Evolutionary conservation across 2,329 filamentous ascomycete species (phyloP).

Genomic region (Pseudonectria buxi): DNA sequence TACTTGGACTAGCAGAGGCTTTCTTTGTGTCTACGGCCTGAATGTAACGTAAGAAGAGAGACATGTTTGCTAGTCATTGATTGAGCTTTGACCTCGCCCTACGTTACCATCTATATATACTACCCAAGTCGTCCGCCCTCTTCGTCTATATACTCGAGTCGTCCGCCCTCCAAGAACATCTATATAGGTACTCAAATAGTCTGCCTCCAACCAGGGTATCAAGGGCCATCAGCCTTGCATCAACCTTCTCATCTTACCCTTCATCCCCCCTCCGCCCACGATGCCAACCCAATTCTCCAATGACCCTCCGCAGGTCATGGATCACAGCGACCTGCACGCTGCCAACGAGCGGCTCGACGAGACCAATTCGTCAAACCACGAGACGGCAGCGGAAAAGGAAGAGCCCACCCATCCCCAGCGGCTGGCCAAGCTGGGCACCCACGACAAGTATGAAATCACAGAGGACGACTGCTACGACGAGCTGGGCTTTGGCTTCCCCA

Average conservation of each 20-base stretch:
- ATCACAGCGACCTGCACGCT: constrained; percentile 27
- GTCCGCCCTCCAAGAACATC: no score
- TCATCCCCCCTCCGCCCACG: constrained; percentile 1
- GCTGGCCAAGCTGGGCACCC: constrained; percentile 30
- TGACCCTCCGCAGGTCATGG: constrained; percentile 32
- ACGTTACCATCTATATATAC: no score
- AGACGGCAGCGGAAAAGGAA: constrained; percentile 8
- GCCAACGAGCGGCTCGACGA: constrained; percentile 33
- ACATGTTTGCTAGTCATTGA: no score
- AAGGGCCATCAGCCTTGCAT: no score
- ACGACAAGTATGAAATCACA: constrained; percentile 41
- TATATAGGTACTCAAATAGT: no score
- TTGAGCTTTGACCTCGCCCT: no score
- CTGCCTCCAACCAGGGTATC: no score
- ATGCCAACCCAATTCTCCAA: constrained; percentile 30
- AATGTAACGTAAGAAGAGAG: no score
- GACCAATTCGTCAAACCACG: constrained; percentile 8
- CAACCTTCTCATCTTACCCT: neutral
- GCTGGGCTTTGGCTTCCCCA: constrained; percentile 55
- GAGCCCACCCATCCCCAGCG: constrained; percentile 27
- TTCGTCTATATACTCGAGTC: no score
- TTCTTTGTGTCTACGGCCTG: no score
- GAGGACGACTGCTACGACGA: constrained; percentile 57
- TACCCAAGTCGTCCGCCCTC: no score
- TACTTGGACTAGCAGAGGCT: no score